Conservation (phyloP, 177 flowering plant genomes). For the Vitis hybrid region DNA sequence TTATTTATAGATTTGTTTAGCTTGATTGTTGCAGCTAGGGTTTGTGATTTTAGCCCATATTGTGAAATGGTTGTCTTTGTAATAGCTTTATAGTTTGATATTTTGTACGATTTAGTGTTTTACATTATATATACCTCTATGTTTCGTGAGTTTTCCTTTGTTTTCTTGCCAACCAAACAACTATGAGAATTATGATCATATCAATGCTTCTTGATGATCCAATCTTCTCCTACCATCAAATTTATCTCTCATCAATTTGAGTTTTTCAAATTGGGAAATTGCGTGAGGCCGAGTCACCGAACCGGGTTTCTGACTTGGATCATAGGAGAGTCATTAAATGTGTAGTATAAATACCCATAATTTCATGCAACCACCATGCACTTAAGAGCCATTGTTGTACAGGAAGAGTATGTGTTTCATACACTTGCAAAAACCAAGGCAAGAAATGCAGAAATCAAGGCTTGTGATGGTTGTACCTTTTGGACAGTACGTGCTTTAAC, state of each 20-base stretch:
- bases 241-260: too few relatives aligned
- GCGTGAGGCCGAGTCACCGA: too few relatives aligned
- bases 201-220: too few relatives aligned
- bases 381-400: conserved; percentile 7
- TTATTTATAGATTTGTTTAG: too few relatives aligned
- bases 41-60: too few relatives aligned
- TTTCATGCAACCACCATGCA: conserved; percentile 28
- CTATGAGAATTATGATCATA: neutral
- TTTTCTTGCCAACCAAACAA: neutral
- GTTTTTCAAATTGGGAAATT: too few relatives aligned
- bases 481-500: neutral
- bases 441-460: neutral
- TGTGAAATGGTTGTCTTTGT: too few relatives aligned
- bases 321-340: conserved; percentile 5
- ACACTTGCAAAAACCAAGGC: neutral
- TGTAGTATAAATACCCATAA: conserved; percentile 14
- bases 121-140: neutral
- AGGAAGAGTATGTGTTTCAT: conserved; percentile 8
- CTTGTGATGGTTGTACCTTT: conserved; percentile 1
- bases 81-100: too few relatives aligned
- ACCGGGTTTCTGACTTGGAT: too few relatives aligned
- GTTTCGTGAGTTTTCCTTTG: neutral
- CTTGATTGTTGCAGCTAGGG: too few relatives aligned
- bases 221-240: too few relatives aligned
- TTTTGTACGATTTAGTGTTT: too few relatives aligned